phyloP scores from a whole-genome alignment of 2,329 filamentous ascomycete genomes.

The Keithomyces neogunnii region DNA sequence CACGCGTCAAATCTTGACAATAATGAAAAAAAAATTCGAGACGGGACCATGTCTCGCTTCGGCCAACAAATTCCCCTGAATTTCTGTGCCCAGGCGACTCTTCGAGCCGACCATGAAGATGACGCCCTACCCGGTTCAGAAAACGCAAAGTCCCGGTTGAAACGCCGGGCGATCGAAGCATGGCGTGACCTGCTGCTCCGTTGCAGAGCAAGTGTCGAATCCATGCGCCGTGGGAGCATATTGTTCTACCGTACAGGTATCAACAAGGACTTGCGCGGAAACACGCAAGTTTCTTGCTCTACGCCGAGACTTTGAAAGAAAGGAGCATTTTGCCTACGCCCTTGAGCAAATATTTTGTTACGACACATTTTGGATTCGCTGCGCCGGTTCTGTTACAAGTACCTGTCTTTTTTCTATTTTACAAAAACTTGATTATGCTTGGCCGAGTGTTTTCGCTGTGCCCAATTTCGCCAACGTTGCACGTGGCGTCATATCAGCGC shows the following conservation, averaged over 20 bases:
- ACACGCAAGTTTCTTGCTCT: conserved; percentile 2
- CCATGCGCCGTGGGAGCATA: not conserved
- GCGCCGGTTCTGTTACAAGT: conserved; percentile 3
- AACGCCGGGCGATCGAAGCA: not conserved
- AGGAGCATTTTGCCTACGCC: conserved; percentile 1
- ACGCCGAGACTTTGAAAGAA: conserved; percentile 1
- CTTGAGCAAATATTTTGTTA: conserved; percentile 4
- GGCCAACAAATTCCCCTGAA: not conserved
- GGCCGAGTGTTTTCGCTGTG: conserved; percentile 5
- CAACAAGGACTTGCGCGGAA: not conserved
- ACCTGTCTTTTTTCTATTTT: conserved; percentile 4
- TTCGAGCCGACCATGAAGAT: not conserved
- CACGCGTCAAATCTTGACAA: too few relatives aligned
- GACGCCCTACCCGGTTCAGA: not conserved
- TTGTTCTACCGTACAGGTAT: not conserved
- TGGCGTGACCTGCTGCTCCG: not conserved
- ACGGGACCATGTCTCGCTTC: not conserved
- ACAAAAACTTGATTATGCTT: conserved; percentile 7
- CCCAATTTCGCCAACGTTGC: not conserved
- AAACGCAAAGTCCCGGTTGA: not conserved
- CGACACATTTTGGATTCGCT: not conserved
- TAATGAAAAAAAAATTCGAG: not conserved
- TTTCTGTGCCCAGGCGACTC: not conserved
- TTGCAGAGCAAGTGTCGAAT: not conserved
- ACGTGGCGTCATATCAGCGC: conserved; percentile 5